Percentiles rank a stretch among this genome's conserved stretches.
These are phyloP conservation scores for Parafenestella ontariensis DNA, from an alignment of 2,329 filamentous ascomycete species.

Conservation along the genomic window DNA sequence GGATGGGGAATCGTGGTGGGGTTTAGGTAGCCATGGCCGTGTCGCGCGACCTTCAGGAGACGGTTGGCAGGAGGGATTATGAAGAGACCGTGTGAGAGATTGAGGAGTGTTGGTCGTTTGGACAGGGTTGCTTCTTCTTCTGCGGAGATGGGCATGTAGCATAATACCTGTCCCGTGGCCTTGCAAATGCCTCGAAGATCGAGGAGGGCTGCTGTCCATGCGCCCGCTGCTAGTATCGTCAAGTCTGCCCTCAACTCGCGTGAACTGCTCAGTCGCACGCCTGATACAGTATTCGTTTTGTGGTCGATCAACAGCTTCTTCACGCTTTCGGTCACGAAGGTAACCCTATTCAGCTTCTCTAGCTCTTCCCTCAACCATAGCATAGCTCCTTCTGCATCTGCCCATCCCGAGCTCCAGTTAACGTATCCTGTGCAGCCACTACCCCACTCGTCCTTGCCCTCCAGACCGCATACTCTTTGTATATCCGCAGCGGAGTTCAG, in stretches of 20 bases:
- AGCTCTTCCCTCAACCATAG: conserved; percentile 65
- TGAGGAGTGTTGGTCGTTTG: conserved; percentile 74
- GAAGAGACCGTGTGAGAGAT: conserved; percentile 75
- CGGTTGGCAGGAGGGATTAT: conserved; percentile 69
- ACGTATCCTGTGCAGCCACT: conserved; percentile 72
- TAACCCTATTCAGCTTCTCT: conserved; percentile 60
- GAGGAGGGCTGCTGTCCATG: conserved; percentile 81
- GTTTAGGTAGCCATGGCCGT: conserved; percentile 60
- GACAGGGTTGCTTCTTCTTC: conserved; percentile 72
- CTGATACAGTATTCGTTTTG: conserved; percentile 55
- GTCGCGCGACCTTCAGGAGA: conserved; percentile 58
- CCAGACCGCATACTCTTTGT: conserved; percentile 48
- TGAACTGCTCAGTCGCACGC: conserved; percentile 64
- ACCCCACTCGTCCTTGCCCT: conserved; percentile 46
- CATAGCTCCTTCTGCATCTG: conserved; percentile 76
- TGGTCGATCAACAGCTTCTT: conserved; percentile 50
- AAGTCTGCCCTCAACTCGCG: conserved; percentile 68
- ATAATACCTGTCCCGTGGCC: conserved; percentile 82
- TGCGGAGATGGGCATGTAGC: conserved; percentile 76
- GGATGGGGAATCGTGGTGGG: conserved; percentile 56
- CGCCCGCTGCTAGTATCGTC: conserved; percentile 81
- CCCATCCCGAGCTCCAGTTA: conserved; percentile 80
- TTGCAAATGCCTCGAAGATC: conserved; percentile 78
- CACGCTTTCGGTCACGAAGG: conserved; percentile 60
- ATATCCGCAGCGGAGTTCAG: conserved; percentile 50